Base-by-base conservation (phyloP, 2,329 filamentous ascomycete species). In the Ophiostoma sp. region DNA sequence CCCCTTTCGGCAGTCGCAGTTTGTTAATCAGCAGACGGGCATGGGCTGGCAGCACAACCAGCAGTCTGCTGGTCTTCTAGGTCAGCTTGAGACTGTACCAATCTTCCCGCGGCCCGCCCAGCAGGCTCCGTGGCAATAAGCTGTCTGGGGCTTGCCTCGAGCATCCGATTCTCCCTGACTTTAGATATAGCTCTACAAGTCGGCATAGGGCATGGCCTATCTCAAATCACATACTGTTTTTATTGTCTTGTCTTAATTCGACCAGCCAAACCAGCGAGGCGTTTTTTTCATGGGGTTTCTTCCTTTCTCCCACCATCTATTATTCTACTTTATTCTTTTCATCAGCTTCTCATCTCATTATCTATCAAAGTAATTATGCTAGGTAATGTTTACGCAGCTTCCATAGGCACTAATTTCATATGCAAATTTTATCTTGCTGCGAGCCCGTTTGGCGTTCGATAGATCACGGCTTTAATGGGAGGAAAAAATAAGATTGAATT, bases 1-100 rank as follows among this genome's bases (percentile, higher is more conserved):
- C 75, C 95, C 95, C 0, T 98, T 98, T 84, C 86, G 95, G 16
- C 93, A 98, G 76, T 92, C 90, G 63, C 87, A 89, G 4, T 96
- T 97, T 77, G 89, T 96, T 66, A 95, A 96, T 75, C 93, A 96
- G 75, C 84, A 88, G 71, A 96, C 93, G 0, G 93, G 94, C 0
- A 84, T 91, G 77, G 92, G 92, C 1, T 98, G 95, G 92, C 93
- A 97, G 77, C 85, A 89, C 71, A 86, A 86, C 70, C 87, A 91
- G 75, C 85, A 89, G 8, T 94, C 95, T 4, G 90, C 96, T 72
- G 92, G 93, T 4, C 89, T 88, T 7, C 76, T 95, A 67, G 91
- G 97, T 75, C 87, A 90, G 72, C 75, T 98, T 60, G 85, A 89
- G 45, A 96, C 93, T 0, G 83, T 92, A 41, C 89, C 89, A 0